Evolutionary conservation across 2,329 filamentous ascomycete species (phyloP), one percentile per base, ranked within the genome.

Genomic region (Fusarium metavorans): DNA sequence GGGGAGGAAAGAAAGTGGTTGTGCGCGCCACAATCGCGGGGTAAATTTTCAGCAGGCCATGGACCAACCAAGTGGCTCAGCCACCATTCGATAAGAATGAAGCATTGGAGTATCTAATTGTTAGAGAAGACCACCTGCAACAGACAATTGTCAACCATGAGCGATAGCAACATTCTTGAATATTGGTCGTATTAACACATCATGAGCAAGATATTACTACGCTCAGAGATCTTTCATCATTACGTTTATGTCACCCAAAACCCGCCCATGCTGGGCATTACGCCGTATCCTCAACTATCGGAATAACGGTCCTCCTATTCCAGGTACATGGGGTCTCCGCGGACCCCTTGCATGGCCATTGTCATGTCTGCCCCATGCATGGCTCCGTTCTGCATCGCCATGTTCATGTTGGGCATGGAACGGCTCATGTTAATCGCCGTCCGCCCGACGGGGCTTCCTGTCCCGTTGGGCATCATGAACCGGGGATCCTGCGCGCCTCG

Each of bases 281-380:
- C 58, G 57, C 32, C 54, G 32, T 50, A 54, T 61, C 37, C 58
- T 71, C 41, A 32, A 35, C 30, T 34, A 39, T 56, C 32, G 30
- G 34, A 41, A 52, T 57, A 52, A 62, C 59, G 39, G 34, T 52
- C 64, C 61, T 70, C 60, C 79, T 81, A 88, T 73, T 88, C 87
- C 84, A 88, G 85, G 76, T 87, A 89, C 86, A 90, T 88, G 43
- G 84, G 81, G 65, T 89, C 87, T 45, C 83, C 82, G 56, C 84
- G 83, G 39, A 87, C 83, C 35, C 84, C 83, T 67, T 86, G 84
- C 80, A 88, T 86, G 13, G 83, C 81, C 77, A 87, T 82, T 68
- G 81, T 79, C 79, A 88, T 84, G 50, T 87, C 86, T 16, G 80
- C 81, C 50, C 81, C 82, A 67, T 86, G 85, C 78, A 84, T 78